Conservation (phyloP, 345 rosid genomes). For the Limnanthes douglasii region DNA sequence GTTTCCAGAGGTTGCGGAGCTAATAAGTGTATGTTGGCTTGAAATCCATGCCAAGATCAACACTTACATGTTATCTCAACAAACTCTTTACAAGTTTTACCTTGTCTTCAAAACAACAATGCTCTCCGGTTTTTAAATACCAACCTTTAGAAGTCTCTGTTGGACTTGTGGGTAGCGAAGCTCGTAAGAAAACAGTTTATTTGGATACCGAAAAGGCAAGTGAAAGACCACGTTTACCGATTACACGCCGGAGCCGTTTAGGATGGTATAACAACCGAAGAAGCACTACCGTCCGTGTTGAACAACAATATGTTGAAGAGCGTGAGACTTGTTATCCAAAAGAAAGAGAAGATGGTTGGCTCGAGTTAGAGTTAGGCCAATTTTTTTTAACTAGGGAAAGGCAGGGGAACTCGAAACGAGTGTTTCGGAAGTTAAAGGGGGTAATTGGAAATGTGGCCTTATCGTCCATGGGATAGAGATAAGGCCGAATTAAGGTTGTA, state of each 20-base stretch:
- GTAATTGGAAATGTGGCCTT: conserved; percentile 47
- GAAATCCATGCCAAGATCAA: conserved; percentile 33
- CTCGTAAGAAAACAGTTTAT: conserved; percentile 3
- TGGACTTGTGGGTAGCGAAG: conserved; percentile 19
- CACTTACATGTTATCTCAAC: conserved; percentile 17
- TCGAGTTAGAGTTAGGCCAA: conserved; percentile 47
- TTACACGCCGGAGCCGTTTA: conserved; percentile 1
- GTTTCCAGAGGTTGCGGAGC: conserved; percentile 44
- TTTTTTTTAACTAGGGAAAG: conserved; percentile 7
- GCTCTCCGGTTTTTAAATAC: conserved; percentile 21
- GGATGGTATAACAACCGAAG: no score
- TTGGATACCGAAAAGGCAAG: conserved; percentile 6
- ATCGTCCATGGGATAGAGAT: conserved; percentile 44
- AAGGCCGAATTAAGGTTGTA: conserved; percentile 22
- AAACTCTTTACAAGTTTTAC: conserved; percentile 23
- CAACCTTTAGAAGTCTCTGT: conserved; percentile 22
- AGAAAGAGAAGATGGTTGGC: conserved; percentile 54
- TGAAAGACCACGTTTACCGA: not conserved
- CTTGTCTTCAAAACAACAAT: conserved; percentile 17
- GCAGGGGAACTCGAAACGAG: conserved; percentile 23
- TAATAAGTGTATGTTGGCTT: conserved; percentile 34
- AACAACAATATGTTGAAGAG: conserved; percentile 7
- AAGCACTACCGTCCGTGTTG: conserved; percentile 10
- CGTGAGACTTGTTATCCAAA: conserved; percentile 1
- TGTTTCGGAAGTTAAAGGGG: conserved; percentile 22